Evolutionary conservation across 257 asterid genomes (phyloP).

Genomic region (Scutellaria minor): DNA sequence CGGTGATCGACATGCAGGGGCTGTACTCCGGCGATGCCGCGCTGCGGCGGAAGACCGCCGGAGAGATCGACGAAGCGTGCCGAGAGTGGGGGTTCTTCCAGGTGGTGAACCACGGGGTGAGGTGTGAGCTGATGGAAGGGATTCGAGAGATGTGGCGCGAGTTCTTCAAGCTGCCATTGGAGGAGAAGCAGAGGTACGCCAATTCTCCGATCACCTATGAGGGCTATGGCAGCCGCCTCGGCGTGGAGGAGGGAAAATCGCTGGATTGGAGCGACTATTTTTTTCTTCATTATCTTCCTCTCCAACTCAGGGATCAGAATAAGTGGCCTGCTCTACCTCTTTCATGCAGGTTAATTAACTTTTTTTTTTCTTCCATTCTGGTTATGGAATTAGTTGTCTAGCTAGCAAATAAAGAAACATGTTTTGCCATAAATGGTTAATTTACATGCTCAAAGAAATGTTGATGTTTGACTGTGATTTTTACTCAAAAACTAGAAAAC

Average conservation of each 20-base stretch:
- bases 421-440: too few species aligned
- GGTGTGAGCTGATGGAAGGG: constrained; percentile 55
- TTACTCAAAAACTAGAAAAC: too few species aligned
- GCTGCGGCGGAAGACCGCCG: constrained; percentile 40
- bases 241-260: constrained; percentile 65
- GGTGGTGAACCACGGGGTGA: constrained; percentile 85
- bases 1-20: constrained; percentile 60
- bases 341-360: constrained; percentile 67
- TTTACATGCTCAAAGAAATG: too few species aligned
- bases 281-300: constrained; percentile 70
- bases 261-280: constrained; percentile 96
- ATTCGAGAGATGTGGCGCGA: constrained; percentile 68
- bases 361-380: background rate
- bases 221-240: constrained; percentile 92
- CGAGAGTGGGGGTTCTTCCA: constrained; percentile 95
- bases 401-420: too few species aligned
- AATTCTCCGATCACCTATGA: constrained; percentile 81
- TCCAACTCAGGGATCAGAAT: constrained; percentile 47
- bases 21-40: constrained; percentile 47
- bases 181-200: constrained; percentile 66
- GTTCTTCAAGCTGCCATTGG: constrained; percentile 73
- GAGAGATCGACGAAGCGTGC: constrained; percentile 59
- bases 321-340: constrained; percentile 80
- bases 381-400: too few species aligned
- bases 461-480: too few species aligned